A percentile compares a stretch with the other conserved stretches of the same genome.
phyloP scores from a whole-genome alignment of 1,284 basidiomycete genomes.

The Trametes polyzona region DNA sequence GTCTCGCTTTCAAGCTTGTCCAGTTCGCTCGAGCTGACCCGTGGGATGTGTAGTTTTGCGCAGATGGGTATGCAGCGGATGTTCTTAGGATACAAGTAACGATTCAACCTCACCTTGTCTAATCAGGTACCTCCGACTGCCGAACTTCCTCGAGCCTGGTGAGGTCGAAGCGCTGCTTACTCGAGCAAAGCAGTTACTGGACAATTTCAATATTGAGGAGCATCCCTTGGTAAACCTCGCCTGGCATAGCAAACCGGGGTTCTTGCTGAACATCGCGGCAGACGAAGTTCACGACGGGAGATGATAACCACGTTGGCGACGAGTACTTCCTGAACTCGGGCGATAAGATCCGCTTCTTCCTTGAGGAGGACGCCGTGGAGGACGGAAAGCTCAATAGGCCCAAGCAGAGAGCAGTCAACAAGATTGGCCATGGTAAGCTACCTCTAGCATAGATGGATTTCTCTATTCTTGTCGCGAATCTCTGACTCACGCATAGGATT shows the following conservation, averaged over 20 bases:
- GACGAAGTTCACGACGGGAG: slow-evolving; percentile 88
- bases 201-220: slow-evolving; percentile 72
- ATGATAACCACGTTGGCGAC: slow-evolving; percentile 83
- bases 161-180: slow-evolving; percentile 67
- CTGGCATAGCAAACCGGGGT: not conserved
- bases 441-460: not conserved
- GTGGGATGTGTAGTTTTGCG: slow-evolving; percentile 44
- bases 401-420: slow-evolving; percentile 81
- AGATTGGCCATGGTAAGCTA: slow-evolving; percentile 76
- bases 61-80: slow-evolving; percentile 50
- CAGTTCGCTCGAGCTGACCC: not conserved
- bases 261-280: slow-evolving; percentile 34
- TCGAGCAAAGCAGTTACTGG: slow-evolving; percentile 75
- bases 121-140: slow-evolving; percentile 78
- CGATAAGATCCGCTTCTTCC: slow-evolving; percentile 91
- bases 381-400: slow-evolving; percentile 72
- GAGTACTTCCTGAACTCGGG: slow-evolving; percentile 91
- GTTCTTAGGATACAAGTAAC: not conserved
- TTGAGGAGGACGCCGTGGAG: slow-evolving; percentile 81
- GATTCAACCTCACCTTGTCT: not conserved
- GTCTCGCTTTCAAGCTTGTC: not conserved
- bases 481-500: slow-evolving; percentile 50
- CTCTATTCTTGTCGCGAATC: not conserved
- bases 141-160: slow-evolving; percentile 65
- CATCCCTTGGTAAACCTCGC: slow-evolving; percentile 75